A percentile compares a stretch with the other conserved stretches of the same genome.
phyloP scores from a whole-genome alignment of 345 rosid species.

The Salix purpurea region DNA sequence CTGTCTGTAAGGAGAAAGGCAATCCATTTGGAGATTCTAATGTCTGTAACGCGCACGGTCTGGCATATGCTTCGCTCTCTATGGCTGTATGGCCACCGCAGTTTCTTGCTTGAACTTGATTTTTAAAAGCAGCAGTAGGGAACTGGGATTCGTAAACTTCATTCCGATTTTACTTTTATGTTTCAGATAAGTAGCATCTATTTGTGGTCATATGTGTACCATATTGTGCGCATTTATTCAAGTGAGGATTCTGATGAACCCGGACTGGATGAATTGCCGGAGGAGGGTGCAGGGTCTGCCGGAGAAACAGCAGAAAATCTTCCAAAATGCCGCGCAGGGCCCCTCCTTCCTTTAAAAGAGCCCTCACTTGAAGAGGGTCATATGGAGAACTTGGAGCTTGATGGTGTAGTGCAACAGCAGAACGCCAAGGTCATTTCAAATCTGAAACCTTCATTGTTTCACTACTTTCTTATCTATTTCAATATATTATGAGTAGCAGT shows the following conservation, averaged over 20 bases:
- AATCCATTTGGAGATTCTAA: conserved; percentile 51
- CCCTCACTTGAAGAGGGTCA: background rate
- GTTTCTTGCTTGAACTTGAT: background rate
- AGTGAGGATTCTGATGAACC: conserved; percentile 5
- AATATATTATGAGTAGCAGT: too few species aligned
- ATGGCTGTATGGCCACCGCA: conserved; percentile 36
- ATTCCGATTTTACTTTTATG: background rate
- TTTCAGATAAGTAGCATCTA: conserved; percentile 41
- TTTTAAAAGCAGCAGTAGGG: background rate
- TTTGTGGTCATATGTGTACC: conserved; percentile 48
- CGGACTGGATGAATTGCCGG: background rate
- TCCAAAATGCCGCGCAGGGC: background rate
- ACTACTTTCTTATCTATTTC: too few species aligned
- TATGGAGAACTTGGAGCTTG: conserved; percentile 5
- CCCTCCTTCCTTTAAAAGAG: conserved; percentile 21
- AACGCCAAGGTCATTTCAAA: conserved; percentile 3
- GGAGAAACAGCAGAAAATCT: conserved; percentile 1
- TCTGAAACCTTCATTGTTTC: background rate
- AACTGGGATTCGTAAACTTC: background rate
- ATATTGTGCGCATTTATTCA: conserved; percentile 35
- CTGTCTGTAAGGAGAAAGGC: conserved; percentile 44
- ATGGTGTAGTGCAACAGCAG: background rate
- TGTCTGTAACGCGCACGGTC: conserved; percentile 28
- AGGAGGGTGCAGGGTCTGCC: background rate
- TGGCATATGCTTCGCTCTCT: conserved; percentile 52